These are phyloP conservation scores for Botrytis hyacinthi DNA, from an alignment of 2,329 filamentous ascomycete species.

Conservation along the genomic window DNA sequence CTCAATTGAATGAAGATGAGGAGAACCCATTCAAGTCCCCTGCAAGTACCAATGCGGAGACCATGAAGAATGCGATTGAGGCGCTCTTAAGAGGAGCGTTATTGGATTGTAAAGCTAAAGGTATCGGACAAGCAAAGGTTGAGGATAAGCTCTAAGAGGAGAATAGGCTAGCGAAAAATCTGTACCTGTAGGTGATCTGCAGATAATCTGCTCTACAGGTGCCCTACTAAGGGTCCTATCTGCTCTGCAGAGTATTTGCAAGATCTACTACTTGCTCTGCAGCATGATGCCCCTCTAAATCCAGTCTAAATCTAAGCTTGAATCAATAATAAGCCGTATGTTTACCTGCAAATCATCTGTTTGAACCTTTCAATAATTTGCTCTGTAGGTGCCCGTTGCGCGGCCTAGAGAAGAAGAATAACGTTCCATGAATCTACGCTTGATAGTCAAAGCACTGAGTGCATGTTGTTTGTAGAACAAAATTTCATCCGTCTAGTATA, in stretches of 20 bases:
- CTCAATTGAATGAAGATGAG: neutral
- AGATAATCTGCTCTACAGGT: no score
- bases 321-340: no score
- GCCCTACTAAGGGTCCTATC: no score
- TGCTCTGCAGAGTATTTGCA: no score
- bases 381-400: no score
- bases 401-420: neutral
- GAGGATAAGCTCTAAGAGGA: neutral
- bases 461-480: neutral
- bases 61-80: constrained; percentile 7
- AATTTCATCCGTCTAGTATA: neutral
- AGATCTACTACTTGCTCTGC: no score
- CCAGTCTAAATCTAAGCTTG: no score
- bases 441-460: neutral
- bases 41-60: neutral
- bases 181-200: no score
- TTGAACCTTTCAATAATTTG: no score
- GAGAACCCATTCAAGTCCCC: neutral
- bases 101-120: neutral
- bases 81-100: neutral
- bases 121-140: neutral
- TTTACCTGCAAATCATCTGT: no score
- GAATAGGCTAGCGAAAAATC: no score
- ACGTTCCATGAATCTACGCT: neutral
- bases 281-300: no score